phyloP scores from a whole-genome alignment of 192 early-diverging fungal genomes.

The Backusella psychrophila region DNA sequence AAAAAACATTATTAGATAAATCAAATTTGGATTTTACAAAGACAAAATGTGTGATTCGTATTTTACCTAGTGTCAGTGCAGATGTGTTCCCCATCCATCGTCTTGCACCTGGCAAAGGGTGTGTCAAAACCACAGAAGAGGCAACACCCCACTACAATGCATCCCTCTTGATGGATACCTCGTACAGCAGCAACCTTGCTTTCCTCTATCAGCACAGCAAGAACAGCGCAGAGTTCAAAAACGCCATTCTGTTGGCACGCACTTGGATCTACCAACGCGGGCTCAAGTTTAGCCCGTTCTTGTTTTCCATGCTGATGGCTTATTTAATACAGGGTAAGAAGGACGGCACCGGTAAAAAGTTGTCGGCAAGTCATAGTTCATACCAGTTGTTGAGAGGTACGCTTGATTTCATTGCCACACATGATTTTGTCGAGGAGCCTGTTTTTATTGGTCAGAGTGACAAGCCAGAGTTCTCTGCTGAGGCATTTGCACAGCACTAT shows the following conservation, averaged over 20 bases:
- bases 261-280: conserved; percentile 86
- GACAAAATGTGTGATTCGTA: conserved; percentile 64
- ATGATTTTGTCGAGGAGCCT: conserved; percentile 62
- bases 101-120: conserved; percentile 78
- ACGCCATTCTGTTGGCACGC: conserved; percentile 77
- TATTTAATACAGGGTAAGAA: conserved; percentile 73
- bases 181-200: conserved; percentile 72
- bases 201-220: conserved; percentile 74
- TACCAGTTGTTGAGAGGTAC: conserved; percentile 87
- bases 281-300: conserved; percentile 71
- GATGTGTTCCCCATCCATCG: conserved; percentile 66
- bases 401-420: conserved; percentile 77
- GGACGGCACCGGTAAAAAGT: conserved; percentile 53
- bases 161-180: conserved; percentile 73
- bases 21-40: conserved; percentile 66
- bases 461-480: conserved; percentile 57
- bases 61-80: conserved; percentile 72
- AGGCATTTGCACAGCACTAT: conserved; percentile 59
- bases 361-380: conserved; percentile 70
- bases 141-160: conserved; percentile 93
- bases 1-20: conserved; percentile 38
- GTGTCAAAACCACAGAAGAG: conserved; percentile 64
- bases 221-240: conserved; percentile 71
- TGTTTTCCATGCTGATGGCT: conserved; percentile 84
- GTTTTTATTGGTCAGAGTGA: conserved; percentile 71